Conservation (phyloP, 2,329 filamentous ascomycete genomes). For the Colletotrichum magnum region DNA sequence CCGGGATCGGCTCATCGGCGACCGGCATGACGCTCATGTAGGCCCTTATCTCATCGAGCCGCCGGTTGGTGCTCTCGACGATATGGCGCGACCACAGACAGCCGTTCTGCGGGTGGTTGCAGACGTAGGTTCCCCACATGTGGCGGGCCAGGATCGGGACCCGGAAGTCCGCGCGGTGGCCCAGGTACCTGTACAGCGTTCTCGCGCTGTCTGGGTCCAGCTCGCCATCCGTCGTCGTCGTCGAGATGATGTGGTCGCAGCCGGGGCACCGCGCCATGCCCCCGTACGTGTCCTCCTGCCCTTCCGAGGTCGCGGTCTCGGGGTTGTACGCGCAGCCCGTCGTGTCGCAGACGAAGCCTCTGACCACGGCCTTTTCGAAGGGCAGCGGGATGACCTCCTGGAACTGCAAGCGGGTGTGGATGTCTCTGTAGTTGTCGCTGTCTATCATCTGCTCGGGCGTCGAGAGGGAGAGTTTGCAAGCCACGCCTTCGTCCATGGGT, state of each 20-base stretch:
- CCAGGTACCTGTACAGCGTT: slow-evolving; percentile 1
- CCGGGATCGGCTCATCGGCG: not conserved
- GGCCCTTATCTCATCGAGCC: not conserved
- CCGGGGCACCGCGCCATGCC: slow-evolving; percentile 14
- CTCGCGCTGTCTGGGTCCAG: not conserved
- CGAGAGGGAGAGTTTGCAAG: slow-evolving; percentile 11
- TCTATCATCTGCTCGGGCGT: not conserved
- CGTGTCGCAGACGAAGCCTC: not conserved
- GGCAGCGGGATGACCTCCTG: not conserved
- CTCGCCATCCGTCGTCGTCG: not conserved
- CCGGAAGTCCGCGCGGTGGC: slow-evolving; percentile 36
- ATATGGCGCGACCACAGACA: slow-evolving; percentile 20
- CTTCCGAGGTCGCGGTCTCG: not conserved
- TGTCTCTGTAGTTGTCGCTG: not conserved
- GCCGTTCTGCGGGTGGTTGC: not conserved
- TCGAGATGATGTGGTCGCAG: slow-evolving; percentile 21
- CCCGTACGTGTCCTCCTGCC: not conserved
- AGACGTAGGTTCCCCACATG: slow-evolving; percentile 22
- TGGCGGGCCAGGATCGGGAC: slow-evolving; percentile 36
- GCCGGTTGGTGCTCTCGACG: not conserved
- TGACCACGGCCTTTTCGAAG: not conserved
- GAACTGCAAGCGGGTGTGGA: not conserved
- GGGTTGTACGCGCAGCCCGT: slow-evolving; percentile 9
- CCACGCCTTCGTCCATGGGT: not conserved
- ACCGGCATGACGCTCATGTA: not conserved